A percentile compares a stretch with the other conserved stretches of the same genome.
phyloP scores from a whole-genome alignment of 2,329 filamentous ascomycete species.

The Aureobasidium sp. region DNA sequence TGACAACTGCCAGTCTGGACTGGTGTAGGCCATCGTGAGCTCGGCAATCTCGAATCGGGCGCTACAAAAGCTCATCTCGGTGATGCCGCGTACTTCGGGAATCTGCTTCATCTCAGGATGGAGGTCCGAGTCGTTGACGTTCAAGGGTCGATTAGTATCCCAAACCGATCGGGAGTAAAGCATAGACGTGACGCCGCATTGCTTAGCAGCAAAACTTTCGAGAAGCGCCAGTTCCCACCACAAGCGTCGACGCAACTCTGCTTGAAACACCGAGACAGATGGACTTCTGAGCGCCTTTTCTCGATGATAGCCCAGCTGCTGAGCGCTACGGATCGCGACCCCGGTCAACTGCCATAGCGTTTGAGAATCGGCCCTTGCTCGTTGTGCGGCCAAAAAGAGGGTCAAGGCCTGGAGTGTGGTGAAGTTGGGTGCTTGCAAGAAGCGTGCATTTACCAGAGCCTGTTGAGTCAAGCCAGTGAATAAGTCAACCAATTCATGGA shows the following conservation, averaged over 20 bases:
- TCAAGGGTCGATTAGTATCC: conserved; percentile 29
- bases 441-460: conserved; percentile 58
- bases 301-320: conserved; percentile 55
- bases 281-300: conserved; percentile 46
- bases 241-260: conserved; percentile 51
- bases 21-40: conserved; percentile 27
- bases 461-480: conserved; percentile 30
- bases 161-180: conserved; percentile 21
- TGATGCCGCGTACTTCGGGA: conserved; percentile 44
- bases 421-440: conserved; percentile 59
- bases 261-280: conserved; percentile 45
- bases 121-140: conserved; percentile 32
- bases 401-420: conserved; percentile 61
- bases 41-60: conserved; percentile 38
- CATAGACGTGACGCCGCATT: conserved; percentile 21
- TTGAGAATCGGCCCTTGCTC: conserved; percentile 39
- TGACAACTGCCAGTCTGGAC: background rate
- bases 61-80: conserved; percentile 45
- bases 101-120: conserved; percentile 39
- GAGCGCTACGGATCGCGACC: conserved; percentile 51
- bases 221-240: conserved; percentile 59
- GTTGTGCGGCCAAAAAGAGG: conserved; percentile 47
- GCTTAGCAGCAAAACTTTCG: conserved; percentile 36
- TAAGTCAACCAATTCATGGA: conserved; percentile 20
- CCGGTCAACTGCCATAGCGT: conserved; percentile 60